Evolutionary conservation across 2,329 filamentous ascomycete species (phyloP).

Genomic region (Monilinia aucupariae): DNA sequence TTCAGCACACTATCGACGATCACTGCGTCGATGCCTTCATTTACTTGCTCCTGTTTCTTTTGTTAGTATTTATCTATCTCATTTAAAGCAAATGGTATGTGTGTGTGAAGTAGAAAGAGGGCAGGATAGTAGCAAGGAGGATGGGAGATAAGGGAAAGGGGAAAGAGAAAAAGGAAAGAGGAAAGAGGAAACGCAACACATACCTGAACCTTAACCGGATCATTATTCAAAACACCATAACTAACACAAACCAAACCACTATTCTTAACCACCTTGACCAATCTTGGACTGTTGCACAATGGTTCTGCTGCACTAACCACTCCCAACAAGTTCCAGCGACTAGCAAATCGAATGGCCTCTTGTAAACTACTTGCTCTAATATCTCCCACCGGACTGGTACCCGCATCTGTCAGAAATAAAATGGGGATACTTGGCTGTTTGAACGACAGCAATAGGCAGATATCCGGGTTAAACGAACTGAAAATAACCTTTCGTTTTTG

Average conservation of each 20-base stretch:
- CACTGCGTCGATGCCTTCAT: conserved; percentile 93
- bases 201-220: conserved; percentile 79
- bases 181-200: conserved; percentile 33
- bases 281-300: conserved; percentile 78
- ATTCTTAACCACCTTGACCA: conserved; percentile 92
- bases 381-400: conserved; percentile 74
- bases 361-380: conserved; percentile 87
- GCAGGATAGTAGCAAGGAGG: no score
- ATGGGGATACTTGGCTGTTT: conserved; percentile 97
- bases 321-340: conserved; percentile 88
- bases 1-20: conserved; percentile 94
- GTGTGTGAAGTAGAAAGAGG: neutral
- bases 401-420: conserved; percentile 87
- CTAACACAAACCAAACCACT: conserved; percentile 90
- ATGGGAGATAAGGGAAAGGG: no score
- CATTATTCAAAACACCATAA: conserved; percentile 88
- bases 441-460: conserved; percentile 88
- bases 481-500: conserved; percentile 89
- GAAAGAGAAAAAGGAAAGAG: no score
- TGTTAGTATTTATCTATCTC: conserved; percentile 9
- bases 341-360: conserved; percentile 91
- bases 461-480: conserved; percentile 94
- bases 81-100: no score
- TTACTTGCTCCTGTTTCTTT: conserved; percentile 58
- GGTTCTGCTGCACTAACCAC: conserved; percentile 87